Percentiles rank a stretch among this genome's conserved stretches.
phyloP scores from a whole-genome alignment of 192 early-diverging fungal genomes.

The Dissophora globulifera region DNA sequence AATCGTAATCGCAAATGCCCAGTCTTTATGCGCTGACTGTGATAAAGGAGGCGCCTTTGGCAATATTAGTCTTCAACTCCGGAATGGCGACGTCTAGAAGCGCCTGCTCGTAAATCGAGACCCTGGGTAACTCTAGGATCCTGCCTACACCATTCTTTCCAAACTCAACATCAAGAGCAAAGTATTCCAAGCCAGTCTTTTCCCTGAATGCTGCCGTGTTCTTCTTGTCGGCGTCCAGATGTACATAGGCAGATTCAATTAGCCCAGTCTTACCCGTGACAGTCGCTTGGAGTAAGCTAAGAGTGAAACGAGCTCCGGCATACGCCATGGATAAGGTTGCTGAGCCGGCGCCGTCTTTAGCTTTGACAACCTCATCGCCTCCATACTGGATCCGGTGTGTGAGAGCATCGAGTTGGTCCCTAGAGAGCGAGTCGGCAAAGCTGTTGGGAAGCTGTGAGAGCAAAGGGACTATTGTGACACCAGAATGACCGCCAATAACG shows the following conservation, averaged over 20 bases:
- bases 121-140: conserved; percentile 81
- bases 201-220: conserved; percentile 10
- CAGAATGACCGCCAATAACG: too few relatives aligned
- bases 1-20: too few relatives aligned
- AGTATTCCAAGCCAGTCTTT: conserved; percentile 71
- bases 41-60: conserved; percentile 74
- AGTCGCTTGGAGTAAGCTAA: conserved; percentile 85
- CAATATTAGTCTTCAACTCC: conserved; percentile 94
- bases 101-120: conserved; percentile 88
- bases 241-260: conserved; percentile 90
- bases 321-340: conserved; percentile 4
- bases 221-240: conserved; percentile 68
- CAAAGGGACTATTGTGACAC: too few relatives aligned
- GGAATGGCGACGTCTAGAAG: conserved; percentile 84
- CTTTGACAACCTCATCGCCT: too few relatives aligned
- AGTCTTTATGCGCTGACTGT: conserved; percentile 7
- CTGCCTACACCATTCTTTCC: conserved; percentile 88
- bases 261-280: conserved; percentile 83
- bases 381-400: too few relatives aligned
- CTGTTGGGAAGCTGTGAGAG: too few relatives aligned
- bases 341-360: too few relatives aligned
- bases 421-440: too few relatives aligned
- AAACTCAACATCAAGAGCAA: conserved; percentile 82
- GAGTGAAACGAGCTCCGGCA: conserved; percentile 93
- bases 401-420: too few relatives aligned